These are phyloP conservation scores for Lupinus albus DNA, from an alignment of 306 rosid species.

Conservation along the genomic window DNA sequence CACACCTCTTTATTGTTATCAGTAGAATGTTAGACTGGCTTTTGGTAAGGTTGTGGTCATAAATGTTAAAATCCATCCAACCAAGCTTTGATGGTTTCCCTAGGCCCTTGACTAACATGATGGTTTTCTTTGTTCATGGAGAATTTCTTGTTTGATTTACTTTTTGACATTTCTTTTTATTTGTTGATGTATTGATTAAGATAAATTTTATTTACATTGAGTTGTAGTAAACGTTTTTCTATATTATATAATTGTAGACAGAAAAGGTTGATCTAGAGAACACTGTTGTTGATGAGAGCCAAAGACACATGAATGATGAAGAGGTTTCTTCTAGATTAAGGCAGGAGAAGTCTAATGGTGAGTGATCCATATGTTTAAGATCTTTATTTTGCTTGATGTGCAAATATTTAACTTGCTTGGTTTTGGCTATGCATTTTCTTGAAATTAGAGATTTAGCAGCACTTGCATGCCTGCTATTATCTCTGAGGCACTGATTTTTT, in stretches of 20 bases:
- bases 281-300: slow-evolving; percentile 97
- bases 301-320: slow-evolving; percentile 69
- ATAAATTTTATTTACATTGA: slow-evolving; percentile 14
- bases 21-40: slow-evolving; percentile 3
- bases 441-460: slow-evolving; percentile 17
- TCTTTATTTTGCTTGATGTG: slow-evolving; percentile 21
- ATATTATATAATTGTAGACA: slow-evolving; percentile 71
- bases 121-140: slow-evolving; percentile 17
- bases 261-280: slow-evolving; percentile 97
- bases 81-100: background rate
- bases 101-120: background rate
- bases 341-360: slow-evolving; percentile 83
- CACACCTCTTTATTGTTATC: background rate
- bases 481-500: background rate
- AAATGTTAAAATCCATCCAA: slow-evolving; percentile 1
- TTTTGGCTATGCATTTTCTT: slow-evolving; percentile 27
- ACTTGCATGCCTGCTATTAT: slow-evolving; percentile 13
- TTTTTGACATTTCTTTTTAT: background rate
- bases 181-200: slow-evolving; percentile 4
- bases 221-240: slow-evolving; percentile 38
- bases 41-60: slow-evolving; percentile 14
- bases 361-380: slow-evolving; percentile 30
- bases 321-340: slow-evolving; percentile 59
- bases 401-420: background rate
- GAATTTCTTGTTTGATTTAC: slow-evolving; percentile 3